phyloP scores from a whole-genome alignment of 2,329 filamentous ascomycete genomes.

The Penicillium sp. region DNA sequence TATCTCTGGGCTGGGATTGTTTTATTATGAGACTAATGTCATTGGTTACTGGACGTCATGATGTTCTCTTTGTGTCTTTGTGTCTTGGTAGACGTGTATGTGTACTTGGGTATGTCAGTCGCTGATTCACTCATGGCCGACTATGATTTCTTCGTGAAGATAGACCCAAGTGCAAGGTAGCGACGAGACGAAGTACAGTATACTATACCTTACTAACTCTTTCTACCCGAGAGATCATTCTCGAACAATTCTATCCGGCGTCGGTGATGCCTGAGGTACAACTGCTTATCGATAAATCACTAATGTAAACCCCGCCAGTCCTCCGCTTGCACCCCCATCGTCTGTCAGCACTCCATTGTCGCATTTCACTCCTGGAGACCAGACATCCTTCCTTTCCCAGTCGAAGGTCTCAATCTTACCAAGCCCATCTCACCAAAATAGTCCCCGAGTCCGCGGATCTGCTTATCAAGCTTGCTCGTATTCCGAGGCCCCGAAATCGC shows the following conservation, averaged over 20 bases:
- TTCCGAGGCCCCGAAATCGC: neutral
- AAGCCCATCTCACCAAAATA: neutral
- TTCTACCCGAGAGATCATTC: no score
- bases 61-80: neutral
- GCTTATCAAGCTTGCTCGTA: constrained; percentile 5
- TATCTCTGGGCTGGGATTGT: constrained; percentile 23
- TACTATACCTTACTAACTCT: no score
- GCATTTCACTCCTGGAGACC: neutral
- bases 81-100: neutral
- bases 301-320: constrained; percentile 2
- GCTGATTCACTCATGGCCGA: neutral
- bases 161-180: neutral
- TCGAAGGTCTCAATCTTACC: neutral
- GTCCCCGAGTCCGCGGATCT: neutral
- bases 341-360: constrained; percentile 2
- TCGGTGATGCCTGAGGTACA: constrained; percentile 8
- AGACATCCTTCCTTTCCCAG: neutral
- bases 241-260: no score
- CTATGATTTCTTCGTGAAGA: neutral
- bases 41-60: constrained; percentile 18
- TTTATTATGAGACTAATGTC: constrained; percentile 22
- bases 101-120: neutral
- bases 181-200: neutral
- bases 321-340: neutral
- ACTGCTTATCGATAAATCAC: constrained; percentile 20